Conservation (phyloP, 768 basidiomycete genomes). For the Hysterangium stoloniferum region DNA sequence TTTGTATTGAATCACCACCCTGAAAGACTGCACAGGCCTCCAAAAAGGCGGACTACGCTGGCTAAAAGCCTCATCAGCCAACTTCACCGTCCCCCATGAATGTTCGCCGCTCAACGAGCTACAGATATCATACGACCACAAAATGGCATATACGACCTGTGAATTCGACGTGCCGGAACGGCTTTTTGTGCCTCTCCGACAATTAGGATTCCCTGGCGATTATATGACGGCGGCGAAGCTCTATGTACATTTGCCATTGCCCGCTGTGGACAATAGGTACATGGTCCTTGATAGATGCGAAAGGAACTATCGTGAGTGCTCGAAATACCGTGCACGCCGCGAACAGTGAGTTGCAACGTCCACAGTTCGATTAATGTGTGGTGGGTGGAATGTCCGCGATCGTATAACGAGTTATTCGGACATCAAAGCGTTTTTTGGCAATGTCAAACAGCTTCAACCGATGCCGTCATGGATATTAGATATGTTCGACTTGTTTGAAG, state of each 20-base stretch:
- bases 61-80: slow-evolving; percentile 19
- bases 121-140: slow-evolving; percentile 20
- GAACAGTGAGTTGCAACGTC: not conserved
- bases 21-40: slow-evolving; percentile 26
- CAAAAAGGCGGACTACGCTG: slow-evolving; percentile 22
- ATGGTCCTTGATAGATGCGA: slow-evolving; percentile 15
- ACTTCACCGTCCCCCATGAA: slow-evolving; percentile 6
- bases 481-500: slow-evolving; percentile 23
- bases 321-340: not conserved
- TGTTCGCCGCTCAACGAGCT: slow-evolving; percentile 15
- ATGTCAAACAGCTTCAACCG: slow-evolving; percentile 13
- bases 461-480: slow-evolving; percentile 23
- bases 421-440: slow-evolving; percentile 16
- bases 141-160: slow-evolving; percentile 19
- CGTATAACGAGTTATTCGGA: slow-evolving; percentile 4
- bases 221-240: slow-evolving; percentile 13
- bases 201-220: slow-evolving; percentile 17
- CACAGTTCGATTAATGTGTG: slow-evolving; percentile 6
- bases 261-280: slow-evolving; percentile 11
- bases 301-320: slow-evolving; percentile 13
- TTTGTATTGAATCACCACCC: not conserved
- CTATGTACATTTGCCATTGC: slow-evolving; percentile 13
- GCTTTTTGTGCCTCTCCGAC: slow-evolving; percentile 5
- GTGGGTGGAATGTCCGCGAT: slow-evolving; percentile 9
- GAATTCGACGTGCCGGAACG: slow-evolving; percentile 14